Conservation (phyloP, 2,329 filamentous ascomycete species). For the Ceratocystis papillata region DNA sequence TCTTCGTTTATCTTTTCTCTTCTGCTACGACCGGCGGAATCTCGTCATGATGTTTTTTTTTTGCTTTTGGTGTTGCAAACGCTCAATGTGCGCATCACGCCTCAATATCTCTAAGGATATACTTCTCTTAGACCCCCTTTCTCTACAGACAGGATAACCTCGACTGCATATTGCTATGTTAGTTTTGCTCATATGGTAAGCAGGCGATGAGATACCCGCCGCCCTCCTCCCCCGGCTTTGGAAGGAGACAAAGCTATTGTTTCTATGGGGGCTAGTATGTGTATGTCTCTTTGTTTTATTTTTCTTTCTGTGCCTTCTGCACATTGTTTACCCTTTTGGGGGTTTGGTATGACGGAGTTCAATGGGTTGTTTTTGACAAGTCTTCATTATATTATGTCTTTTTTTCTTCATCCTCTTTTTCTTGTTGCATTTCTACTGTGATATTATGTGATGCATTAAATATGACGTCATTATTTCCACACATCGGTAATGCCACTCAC, state of each 20-base stretch:
- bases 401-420: background rate
- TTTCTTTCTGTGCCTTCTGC: background rate
- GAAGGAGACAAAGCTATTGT: background rate
- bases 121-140: no score
- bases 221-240: no score
- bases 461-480: no score
- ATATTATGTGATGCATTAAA: no score
- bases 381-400: slow-evolving; percentile 7
- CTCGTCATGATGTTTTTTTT: slow-evolving; percentile 6
- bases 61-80: background rate
- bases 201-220: background rate
- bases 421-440: background rate
- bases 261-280: background rate
- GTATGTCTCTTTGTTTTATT: background rate
- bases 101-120: no score
- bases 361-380: slow-evolving; percentile 2
- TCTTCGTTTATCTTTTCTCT: slow-evolving; percentile 6
- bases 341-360: slow-evolving; percentile 4
- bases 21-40: background rate
- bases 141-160: no score
- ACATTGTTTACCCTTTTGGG: slow-evolving; percentile 12
- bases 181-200: background rate
- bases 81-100: no score
- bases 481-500: no score
- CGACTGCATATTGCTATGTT: no score